phyloP scores from a whole-genome alignment of 2,329 filamentous ascomycete genomes.

The Talaromyces atroroseus region DNA sequence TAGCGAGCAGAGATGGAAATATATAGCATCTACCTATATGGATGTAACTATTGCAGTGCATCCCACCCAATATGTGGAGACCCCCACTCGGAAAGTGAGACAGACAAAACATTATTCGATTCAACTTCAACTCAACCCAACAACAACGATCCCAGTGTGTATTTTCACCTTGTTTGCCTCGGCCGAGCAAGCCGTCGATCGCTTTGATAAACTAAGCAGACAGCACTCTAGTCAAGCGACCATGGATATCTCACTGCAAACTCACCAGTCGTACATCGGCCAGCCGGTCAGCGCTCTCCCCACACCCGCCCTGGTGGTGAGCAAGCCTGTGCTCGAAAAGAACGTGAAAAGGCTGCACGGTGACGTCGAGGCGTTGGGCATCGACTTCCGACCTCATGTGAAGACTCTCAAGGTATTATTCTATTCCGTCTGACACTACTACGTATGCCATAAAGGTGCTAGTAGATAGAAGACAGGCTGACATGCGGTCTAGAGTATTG shows the following conservation, averaged over 20 bases:
- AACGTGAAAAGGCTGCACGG: conserved; percentile 34
- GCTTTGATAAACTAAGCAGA: too few species aligned
- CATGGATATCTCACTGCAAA: conserved; percentile 28
- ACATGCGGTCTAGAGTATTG: conserved; percentile 16
- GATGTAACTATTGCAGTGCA: background rate
- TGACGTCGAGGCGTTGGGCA: conserved; percentile 36
- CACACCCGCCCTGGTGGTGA: conserved; percentile 38
- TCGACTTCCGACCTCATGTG: conserved; percentile 41
- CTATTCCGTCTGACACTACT: background rate
- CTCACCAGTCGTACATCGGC: conserved; percentile 34
- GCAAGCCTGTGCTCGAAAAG: conserved; percentile 32
- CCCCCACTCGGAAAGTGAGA: background rate
- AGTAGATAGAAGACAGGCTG: background rate
- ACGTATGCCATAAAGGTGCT: background rate
- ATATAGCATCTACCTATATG: too few species aligned
- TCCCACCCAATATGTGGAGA: background rate
- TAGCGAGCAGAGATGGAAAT: too few species aligned
- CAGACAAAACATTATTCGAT: background rate
- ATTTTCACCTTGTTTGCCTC: too few species aligned
- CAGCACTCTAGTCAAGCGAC: background rate
- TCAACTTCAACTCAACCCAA: background rate
- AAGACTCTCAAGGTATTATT: conserved; percentile 41
- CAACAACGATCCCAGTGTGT: too few species aligned
- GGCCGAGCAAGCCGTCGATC: too few species aligned
- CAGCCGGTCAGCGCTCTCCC: conserved; percentile 31